Conservation (phyloP, 768 basidiomycete species). For the Amanita molliuscula region DNA sequence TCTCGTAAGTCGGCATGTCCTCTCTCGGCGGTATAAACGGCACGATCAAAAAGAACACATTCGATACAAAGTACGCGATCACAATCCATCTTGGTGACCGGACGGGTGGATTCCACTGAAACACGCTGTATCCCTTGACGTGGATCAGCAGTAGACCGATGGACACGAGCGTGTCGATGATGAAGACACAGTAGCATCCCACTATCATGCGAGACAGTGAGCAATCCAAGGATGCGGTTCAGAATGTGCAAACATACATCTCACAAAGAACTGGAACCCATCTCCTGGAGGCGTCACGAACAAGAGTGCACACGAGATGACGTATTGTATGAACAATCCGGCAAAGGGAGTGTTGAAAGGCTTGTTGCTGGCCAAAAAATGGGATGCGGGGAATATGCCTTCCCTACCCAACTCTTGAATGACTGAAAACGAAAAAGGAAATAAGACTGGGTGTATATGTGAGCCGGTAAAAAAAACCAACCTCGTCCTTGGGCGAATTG, state of each 20-base stretch:
- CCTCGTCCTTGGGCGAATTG: slow-evolving; percentile 62
- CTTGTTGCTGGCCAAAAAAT: slow-evolving; percentile 60
- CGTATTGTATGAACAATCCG: slow-evolving; percentile 53
- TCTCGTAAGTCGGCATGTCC: slow-evolving; percentile 40
- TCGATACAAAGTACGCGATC: slow-evolving; percentile 50
- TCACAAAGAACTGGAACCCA: slow-evolving; percentile 63
- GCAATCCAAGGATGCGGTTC: neutral
- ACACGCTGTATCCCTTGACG: slow-evolving; percentile 27
- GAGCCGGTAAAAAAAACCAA: slow-evolving; percentile 16
- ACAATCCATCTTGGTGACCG: slow-evolving; percentile 38
- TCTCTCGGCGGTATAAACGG: slow-evolving; percentile 53
- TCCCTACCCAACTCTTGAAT: slow-evolving; percentile 69
- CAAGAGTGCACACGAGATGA: slow-evolving; percentile 45
- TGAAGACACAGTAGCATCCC: slow-evolving; percentile 42
- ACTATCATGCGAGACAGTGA: slow-evolving; percentile 24
- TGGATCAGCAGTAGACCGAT: slow-evolving; percentile 56
- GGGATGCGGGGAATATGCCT: slow-evolving; percentile 55
- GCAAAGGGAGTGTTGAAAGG: slow-evolving; percentile 60
- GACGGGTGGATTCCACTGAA: slow-evolving; percentile 60
- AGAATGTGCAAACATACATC: slow-evolving; percentile 28
- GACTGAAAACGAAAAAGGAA: slow-evolving; percentile 25
- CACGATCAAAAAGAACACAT: slow-evolving; percentile 50
- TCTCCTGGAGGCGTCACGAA: slow-evolving; percentile 58
- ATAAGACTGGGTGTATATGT: neutral
- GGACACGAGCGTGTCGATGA: slow-evolving; percentile 52